These are phyloP conservation scores for Orbilia blumenaviensis DNA, from an alignment of 2,329 filamentous ascomycete species.

Conservation along the genomic window DNA sequence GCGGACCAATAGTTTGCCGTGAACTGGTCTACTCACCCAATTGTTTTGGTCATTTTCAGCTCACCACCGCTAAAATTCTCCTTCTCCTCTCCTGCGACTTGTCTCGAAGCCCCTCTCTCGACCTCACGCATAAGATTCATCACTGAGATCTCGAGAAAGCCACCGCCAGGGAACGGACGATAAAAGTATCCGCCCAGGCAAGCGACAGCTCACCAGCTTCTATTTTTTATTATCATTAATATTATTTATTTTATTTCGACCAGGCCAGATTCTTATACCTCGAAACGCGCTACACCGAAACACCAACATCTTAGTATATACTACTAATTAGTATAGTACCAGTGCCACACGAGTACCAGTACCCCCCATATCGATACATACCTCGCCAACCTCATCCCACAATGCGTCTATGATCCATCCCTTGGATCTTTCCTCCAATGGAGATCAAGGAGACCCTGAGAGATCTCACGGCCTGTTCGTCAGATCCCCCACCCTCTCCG, in stretches of 20 bases:
- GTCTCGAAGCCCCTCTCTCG: conserved; percentile 18
- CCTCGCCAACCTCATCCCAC: conserved; percentile 2
- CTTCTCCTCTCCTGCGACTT: conserved; percentile 22
- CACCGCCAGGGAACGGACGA: conserved; percentile 33
- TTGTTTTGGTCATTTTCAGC: conserved; percentile 49
- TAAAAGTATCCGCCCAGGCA: conserved; percentile 23
- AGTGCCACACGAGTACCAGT: no score
- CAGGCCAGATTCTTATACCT: background rate
- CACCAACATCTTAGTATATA: conserved; percentile 22
- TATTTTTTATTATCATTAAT: background rate
- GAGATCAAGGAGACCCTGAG: conserved; percentile 47
- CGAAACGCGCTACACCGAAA: conserved; percentile 42
- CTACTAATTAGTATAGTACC: no score
- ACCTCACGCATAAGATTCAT: conserved; percentile 10
- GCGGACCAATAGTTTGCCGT: conserved; percentile 49
- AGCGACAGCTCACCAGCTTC: conserved; percentile 19
- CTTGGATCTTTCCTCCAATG: conserved; percentile 34
- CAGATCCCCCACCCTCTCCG: conserved; percentile 35
- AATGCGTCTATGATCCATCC: conserved; percentile 35
- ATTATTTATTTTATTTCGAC: no score
- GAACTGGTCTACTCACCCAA: conserved; percentile 22
- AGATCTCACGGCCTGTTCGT: conserved; percentile 51
- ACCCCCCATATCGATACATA: conserved; percentile 14
- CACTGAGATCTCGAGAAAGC: conserved; percentile 6
- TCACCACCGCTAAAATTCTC: conserved; percentile 16